A percentile compares a stretch with the other conserved stretches of the same genome.
These are phyloP conservation scores for Golubevia sp. DNA, from an alignment of 1,284 basidiomycete species.

Conservation along the genomic window DNA sequence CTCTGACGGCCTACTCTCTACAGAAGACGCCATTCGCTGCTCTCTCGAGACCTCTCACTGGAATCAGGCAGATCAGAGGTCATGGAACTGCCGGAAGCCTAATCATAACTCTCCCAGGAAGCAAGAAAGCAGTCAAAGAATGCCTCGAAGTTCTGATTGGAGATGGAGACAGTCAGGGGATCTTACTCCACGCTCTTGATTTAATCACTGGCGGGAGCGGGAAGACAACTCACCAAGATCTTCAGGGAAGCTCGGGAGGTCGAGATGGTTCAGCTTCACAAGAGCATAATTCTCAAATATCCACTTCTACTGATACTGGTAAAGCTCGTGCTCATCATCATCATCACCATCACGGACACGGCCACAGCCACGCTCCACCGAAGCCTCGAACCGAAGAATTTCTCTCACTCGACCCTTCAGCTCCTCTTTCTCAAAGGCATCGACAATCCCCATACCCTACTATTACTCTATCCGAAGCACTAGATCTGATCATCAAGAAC, in stretches of 20 bases:
- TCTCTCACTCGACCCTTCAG: slow-evolving; percentile 73
- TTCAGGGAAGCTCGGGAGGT: no score
- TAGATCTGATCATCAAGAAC: slow-evolving; percentile 68
- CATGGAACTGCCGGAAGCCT: slow-evolving; percentile 67
- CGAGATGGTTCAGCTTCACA: no score
- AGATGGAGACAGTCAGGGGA: slow-evolving; percentile 61
- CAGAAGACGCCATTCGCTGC: slow-evolving; percentile 78
- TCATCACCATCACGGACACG: slow-evolving; percentile 59
- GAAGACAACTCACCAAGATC: slow-evolving; percentile 66
- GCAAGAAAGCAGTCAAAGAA: slow-evolving; percentile 80
- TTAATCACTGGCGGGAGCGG: slow-evolving; percentile 75
- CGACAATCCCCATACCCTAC: slow-evolving; percentile 74
- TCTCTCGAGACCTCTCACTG: slow-evolving; percentile 78
- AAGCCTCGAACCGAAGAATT: slow-evolving; percentile 61
- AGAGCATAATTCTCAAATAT: no score
- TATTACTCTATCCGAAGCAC: slow-evolving; percentile 71
- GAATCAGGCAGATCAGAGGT: slow-evolving; percentile 64
- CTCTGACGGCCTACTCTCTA: slow-evolving; percentile 73
- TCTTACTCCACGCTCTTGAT: slow-evolving; percentile 75
- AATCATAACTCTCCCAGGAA: slow-evolving; percentile 79
- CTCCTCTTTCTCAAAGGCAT: slow-evolving; percentile 30
- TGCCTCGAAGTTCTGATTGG: slow-evolving; percentile 72
- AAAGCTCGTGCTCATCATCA: slow-evolving; percentile 59
- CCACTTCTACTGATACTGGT: no score
- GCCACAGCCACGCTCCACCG: slow-evolving; percentile 26